Evolutionary conservation across 192 early-diverging fungal species (phyloP).

Genomic region (Umbelopsis isabellina): DNA sequence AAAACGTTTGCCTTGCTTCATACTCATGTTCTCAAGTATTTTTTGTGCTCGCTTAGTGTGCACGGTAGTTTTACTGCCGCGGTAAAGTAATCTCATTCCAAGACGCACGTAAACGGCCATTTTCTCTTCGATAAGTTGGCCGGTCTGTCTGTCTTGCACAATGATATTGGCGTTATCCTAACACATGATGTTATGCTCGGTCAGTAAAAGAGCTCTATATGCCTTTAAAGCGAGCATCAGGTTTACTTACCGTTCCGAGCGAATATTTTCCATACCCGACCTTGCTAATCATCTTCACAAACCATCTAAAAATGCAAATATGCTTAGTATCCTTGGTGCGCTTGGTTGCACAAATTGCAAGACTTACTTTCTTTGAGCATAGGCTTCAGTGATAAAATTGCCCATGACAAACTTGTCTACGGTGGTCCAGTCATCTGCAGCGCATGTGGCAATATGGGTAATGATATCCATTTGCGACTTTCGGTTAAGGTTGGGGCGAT

Average conservation of each 20-base stretch:
- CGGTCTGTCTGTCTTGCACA: conserved; percentile 64
- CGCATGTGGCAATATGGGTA: conserved; percentile 69
- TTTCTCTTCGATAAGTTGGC: conserved; percentile 67
- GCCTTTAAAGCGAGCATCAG: not conserved
- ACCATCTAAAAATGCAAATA: conserved; percentile 21
- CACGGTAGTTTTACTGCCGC: conserved; percentile 30
- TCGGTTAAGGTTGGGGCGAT: conserved; percentile 44
- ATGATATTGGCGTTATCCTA: conserved; percentile 68
- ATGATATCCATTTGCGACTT: conserved; percentile 64
- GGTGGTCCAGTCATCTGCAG: conserved; percentile 57
- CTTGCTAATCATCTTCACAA: conserved; percentile 24
- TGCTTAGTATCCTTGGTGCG: not conserved
- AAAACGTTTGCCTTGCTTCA: conserved; percentile 69
- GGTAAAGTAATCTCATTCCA: conserved; percentile 72
- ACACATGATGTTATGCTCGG: not conserved
- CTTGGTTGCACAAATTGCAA: not conserved
- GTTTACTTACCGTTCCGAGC: not conserved
- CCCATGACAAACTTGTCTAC: conserved; percentile 69
- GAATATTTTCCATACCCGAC: conserved; percentile 44
- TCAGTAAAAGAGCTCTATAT: not conserved
- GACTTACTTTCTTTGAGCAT: conserved; percentile 69
- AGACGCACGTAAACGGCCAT: conserved; percentile 72
- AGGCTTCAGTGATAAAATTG: conserved; percentile 68
- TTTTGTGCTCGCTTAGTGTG: not conserved
- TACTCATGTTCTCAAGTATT: conserved; percentile 19